These are phyloP conservation scores for Penicillium diatomitis DNA, from an alignment of 495 filamentous ascomycete species.

Conservation along the genomic window DNA sequence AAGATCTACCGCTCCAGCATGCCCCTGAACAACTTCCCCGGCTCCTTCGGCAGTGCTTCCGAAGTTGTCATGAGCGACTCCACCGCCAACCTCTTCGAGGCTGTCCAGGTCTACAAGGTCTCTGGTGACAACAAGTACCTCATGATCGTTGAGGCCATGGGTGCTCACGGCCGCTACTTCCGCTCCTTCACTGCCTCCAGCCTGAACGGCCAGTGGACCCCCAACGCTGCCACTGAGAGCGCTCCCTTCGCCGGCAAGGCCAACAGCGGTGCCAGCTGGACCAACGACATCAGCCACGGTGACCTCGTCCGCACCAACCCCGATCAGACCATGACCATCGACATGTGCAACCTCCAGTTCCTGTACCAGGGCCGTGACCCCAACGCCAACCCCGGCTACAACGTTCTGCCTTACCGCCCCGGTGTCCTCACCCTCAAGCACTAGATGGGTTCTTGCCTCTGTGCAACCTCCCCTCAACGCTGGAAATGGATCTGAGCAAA, in stretches of 20 bases:
- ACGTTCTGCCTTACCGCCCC: constrained; percentile 35
- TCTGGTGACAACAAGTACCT: constrained; percentile 43
- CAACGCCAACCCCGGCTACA: constrained; percentile 11
- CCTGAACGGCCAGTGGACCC: constrained; percentile 45
- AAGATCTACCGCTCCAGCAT: constrained; percentile 53
- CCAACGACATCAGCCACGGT: constrained; percentile 55
- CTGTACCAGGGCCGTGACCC: constrained; percentile 47
- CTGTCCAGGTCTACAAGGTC: constrained; percentile 54
- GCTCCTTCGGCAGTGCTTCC: constrained; percentile 42
- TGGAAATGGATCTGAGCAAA: no score
- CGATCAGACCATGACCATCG: constrained; percentile 49
- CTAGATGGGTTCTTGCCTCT: constrained; percentile 1
- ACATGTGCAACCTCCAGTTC: constrained; percentile 49
- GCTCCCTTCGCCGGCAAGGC: constrained; percentile 51
- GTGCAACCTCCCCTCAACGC: neutral
- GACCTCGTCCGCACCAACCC: constrained; percentile 44
- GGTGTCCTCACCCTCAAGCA: constrained; percentile 42
- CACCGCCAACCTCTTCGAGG: constrained; percentile 51
- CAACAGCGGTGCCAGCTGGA: constrained; percentile 54
- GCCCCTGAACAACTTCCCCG: constrained; percentile 50
- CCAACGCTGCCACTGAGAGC: constrained; percentile 42
- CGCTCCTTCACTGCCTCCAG: constrained; percentile 50
- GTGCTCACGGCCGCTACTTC: constrained; percentile 50
- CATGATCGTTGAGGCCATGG: constrained; percentile 57
- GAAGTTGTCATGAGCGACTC: constrained; percentile 42